Base-by-base conservation (phyloP, 2,329 filamentous ascomycete species). In the Ascochyta rabiei region DNA sequence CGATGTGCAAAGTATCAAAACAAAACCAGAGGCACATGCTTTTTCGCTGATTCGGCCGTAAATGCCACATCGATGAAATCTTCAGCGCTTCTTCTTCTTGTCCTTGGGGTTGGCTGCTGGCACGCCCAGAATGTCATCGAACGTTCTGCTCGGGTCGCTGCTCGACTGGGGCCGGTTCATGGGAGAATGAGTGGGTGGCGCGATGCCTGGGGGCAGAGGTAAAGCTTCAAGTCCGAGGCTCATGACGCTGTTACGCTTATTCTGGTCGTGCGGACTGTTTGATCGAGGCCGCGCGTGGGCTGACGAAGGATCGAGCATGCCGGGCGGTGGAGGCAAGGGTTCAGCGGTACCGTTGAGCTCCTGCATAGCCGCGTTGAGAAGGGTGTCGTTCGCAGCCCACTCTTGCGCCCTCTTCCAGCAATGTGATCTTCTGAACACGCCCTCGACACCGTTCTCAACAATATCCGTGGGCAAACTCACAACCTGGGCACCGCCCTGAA, bases 391-490 rank as follows among this genome's bases (percentile, higher is more conserved):
- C 10, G 77, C 76, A 8, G 79, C 79, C 87, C 87, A 89, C 61
- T 82, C 78, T 61, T 84, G 80, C 3, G 86, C 87, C 64, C 82
- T 80, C 53, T 81, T 76, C 87, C 87, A 90, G 73, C 87, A 89
- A 68, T 90, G 87, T 57, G 84, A 87, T 37, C 87, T 83, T 15
- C 84, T 81, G 71, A 89, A 90, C 38, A 88, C 82, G 39, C 84
- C 86, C 66, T 90, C 87, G 1, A 87, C 82, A 16, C 87, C 84
- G 62, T 89, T 82, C 60, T 87, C 83, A 38, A 89, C 83, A 23
- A 88, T 76, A 64, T 89, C 86, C 0, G 81, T 82, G 1, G 87
- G 86, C 6, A 89, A 72, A 56, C 77, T 82, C 37, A 89, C 86
- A 8, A 88, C 80, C 37, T 82, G 83, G 21, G 80, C 80, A 34